A percentile compares a stretch with the other conserved stretches of the same genome.
Evolutionary conservation across 345 rosid genomes (phyloP).

Genomic region (Brassica nigra): DNA sequence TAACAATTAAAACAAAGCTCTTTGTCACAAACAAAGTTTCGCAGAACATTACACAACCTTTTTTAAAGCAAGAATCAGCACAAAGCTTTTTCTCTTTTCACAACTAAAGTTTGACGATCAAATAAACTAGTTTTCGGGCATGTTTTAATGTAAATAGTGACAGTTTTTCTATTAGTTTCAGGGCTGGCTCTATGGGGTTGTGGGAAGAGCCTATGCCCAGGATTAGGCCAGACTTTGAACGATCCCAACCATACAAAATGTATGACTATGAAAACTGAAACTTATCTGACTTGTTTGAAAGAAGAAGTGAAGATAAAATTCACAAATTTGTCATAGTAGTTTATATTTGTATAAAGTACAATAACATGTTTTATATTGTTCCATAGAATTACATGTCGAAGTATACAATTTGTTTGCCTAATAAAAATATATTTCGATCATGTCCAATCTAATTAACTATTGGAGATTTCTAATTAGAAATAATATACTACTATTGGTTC

Average conservation of each 20-base stretch:
- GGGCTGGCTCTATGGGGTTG: background rate
- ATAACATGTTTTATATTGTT: background rate
- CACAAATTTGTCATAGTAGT: background rate
- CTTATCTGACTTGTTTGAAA: background rate
- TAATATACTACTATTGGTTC: too few relatives aligned
- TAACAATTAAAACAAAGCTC: background rate
- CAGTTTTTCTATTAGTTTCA: background rate
- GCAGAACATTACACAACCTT: background rate
- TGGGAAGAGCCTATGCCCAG: background rate
- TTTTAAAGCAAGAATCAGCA: background rate
- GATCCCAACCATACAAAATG: background rate
- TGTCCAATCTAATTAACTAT: too few relatives aligned
- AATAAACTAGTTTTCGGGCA: background rate
- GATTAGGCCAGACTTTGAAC: background rate
- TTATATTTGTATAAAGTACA: background rate
- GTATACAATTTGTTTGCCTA: background rate
- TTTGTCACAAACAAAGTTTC: background rate
- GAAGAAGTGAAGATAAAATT: background rate
- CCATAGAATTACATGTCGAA: background rate
- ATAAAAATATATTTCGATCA: too few relatives aligned
- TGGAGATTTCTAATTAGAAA: too few relatives aligned
- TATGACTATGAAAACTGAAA: background rate
- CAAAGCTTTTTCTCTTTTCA: background rate
- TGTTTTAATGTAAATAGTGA: background rate
- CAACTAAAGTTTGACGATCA: background rate